Evolutionary conservation across 257 asterid species (phyloP).

Genomic region (Lantana camara): DNA sequence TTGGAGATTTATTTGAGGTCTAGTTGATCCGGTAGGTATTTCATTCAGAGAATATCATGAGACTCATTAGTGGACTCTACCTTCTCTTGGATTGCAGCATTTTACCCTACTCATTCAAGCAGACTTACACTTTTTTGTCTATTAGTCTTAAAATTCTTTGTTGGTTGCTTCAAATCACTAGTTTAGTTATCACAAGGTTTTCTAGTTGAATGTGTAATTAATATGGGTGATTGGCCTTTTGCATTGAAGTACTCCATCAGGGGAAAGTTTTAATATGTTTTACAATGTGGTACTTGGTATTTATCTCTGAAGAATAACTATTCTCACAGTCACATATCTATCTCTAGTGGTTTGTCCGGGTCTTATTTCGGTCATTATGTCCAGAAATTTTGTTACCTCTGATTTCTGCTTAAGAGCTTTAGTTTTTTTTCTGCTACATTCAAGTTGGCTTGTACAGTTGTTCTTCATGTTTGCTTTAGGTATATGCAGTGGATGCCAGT

Average conservation of each 20-base stretch:
- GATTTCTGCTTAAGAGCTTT: conserved; percentile 25
- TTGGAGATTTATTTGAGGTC: background rate
- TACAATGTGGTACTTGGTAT: conserved; percentile 6
- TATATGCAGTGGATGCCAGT: conserved; percentile 99
- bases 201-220: background rate
- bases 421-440: conserved; percentile 21
- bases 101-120: no score
- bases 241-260: conserved; percentile 2
- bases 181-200: conserved; percentile 4
- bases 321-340: conserved; percentile 20
- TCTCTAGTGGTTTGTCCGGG: conserved; percentile 12
- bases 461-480: conserved; percentile 54
- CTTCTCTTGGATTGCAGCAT: background rate
- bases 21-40: conserved; percentile 18
- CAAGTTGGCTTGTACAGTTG: conserved; percentile 24
- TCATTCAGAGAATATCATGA: conserved; percentile 1
- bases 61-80: conserved; percentile 12
- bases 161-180: background rate
- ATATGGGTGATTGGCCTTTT: background rate
- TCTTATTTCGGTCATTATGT: conserved; percentile 15
- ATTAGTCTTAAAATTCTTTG: background rate
- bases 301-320: conserved; percentile 14
- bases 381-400: no score
- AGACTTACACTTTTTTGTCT: background rate
- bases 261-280: background rate